These are phyloP conservation scores for Plasmodium vinckei DNA, from an alignment of 169 alveolate species.

Conservation along the genomic window DNA sequence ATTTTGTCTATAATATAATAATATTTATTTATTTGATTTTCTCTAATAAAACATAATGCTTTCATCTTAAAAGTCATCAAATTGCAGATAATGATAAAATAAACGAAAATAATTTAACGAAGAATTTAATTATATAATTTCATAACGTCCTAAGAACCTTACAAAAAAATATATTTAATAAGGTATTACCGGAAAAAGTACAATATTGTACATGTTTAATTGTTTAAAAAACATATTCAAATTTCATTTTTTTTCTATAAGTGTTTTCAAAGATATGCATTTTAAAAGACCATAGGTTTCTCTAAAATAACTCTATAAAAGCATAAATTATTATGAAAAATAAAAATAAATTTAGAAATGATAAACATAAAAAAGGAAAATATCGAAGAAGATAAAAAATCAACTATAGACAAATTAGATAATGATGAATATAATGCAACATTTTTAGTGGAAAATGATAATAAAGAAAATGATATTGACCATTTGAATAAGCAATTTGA, in stretches of 20 bases:
- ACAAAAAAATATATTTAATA: conserved; percentile 2
- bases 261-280: conserved; percentile 14
- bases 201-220: conserved; percentile 5
- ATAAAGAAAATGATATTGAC: conserved; percentile 33
- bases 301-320: conserved; percentile 19
- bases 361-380: conserved; percentile 24
- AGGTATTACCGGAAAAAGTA: conserved; percentile 13
- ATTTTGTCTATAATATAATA: conserved; percentile 8
- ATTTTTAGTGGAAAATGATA: conserved; percentile 47
- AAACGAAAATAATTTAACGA: conserved; percentile 5
- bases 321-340: conserved; percentile 8
- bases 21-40: conserved; percentile 39
- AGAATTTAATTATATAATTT: not conserved
- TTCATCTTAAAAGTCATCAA: conserved; percentile 10
- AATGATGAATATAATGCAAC: conserved; percentile 72
- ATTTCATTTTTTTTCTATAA: too few species aligned
- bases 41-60: conserved; percentile 19
- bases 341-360: conserved; percentile 37
- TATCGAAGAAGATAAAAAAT: conserved; percentile 22
- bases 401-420: conserved; percentile 30
- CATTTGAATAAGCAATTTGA: conserved; percentile 15
- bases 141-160: conserved; percentile 11
- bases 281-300: conserved; percentile 17
- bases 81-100: conserved; percentile 18
- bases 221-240: conserved; percentile 7